Evolutionary conservation across 2,329 filamentous ascomycete genomes (phyloP).

Genomic region (Pestalotiopsis sp.): DNA sequence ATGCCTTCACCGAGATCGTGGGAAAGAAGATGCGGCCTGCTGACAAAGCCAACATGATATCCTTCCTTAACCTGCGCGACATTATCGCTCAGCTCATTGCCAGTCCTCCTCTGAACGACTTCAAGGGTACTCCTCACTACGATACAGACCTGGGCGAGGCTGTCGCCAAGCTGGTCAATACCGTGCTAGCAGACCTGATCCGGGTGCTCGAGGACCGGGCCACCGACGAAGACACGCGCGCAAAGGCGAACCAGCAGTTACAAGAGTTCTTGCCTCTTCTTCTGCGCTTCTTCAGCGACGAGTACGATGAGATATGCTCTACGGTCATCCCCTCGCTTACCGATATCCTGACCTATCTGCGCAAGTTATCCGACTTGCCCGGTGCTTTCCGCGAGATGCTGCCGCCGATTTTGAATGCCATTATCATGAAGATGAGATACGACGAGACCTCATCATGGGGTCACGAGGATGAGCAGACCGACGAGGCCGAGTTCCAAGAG

Average conservation of each 20-base stretch:
- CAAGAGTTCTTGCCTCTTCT: constrained; percentile 84
- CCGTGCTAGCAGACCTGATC: constrained; percentile 82
- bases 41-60: constrained; percentile 93
- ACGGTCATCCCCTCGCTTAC: constrained; percentile 92
- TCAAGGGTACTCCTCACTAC: constrained; percentile 81
- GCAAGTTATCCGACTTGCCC: constrained; percentile 76
- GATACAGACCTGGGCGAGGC: constrained; percentile 95
- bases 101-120: constrained; percentile 78
- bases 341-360: constrained; percentile 87
- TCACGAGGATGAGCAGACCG: constrained; percentile 89
- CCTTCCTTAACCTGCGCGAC: constrained; percentile 82
- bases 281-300: constrained; percentile 92
- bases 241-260: constrained; percentile 79
- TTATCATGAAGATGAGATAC: constrained; percentile 95
- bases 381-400: constrained; percentile 80
- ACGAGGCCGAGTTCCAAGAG: constrained; percentile 97
- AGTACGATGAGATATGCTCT: constrained; percentile 97
- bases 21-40: constrained; percentile 95
- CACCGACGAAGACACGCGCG: constrained; percentile 64
- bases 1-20: constrained; percentile 93
- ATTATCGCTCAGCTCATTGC: constrained; percentile 85
- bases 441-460: constrained; percentile 95
- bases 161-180: constrained; percentile 94
- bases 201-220: constrained; percentile 74
- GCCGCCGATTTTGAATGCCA: constrained; percentile 84